Evolutionary conservation across 495 filamentous ascomycete genomes (phyloP).

Genomic region (Antarctomyces pellizariae): DNA sequence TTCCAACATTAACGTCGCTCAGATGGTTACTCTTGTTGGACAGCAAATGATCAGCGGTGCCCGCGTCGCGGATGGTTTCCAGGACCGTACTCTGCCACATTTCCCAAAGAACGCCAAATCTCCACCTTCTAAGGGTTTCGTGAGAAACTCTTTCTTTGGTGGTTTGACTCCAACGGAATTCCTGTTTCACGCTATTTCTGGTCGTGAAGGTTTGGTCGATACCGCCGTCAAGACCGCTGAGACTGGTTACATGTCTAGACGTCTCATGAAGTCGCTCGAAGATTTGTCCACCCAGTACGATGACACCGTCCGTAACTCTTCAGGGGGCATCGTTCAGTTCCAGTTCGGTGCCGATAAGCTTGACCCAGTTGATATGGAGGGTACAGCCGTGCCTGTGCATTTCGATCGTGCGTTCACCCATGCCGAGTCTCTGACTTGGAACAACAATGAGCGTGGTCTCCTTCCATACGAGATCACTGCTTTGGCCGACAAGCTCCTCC

Average conservation of each 20-base stretch:
- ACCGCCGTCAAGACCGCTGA: conserved; percentile 99
- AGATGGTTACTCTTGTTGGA: conserved; percentile 94
- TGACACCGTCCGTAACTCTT: conserved; percentile 77
- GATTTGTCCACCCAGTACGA: conserved; percentile 85
- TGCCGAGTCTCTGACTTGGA: conserved; percentile 53
- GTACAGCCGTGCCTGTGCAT: conserved; percentile 73
- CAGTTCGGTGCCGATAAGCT: conserved; percentile 89
- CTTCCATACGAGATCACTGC: conserved; percentile 49
- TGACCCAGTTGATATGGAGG: conserved; percentile 95
- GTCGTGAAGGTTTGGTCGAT: conserved; percentile 95
- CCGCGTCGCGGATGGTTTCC: conserved; percentile 89
- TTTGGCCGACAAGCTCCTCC: conserved; percentile 37
- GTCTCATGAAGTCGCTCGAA: conserved; percentile 93
- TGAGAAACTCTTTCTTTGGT: conserved; percentile 89
- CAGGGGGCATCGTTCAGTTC: conserved; percentile 73
- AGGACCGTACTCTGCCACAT: conserved; percentile 82
- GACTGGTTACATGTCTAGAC: conserved; percentile 96
- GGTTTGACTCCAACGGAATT: conserved; percentile 82
- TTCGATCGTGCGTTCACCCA: conserved; percentile 86
- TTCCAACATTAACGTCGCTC: conserved; percentile 91
- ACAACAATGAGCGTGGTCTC: conserved; percentile 46
- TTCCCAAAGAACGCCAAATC: conserved; percentile 83
- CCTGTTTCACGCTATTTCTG: conserved; percentile 94
- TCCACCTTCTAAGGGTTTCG: conserved; percentile 88
- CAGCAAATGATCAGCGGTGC: conserved; percentile 91